Evolutionary conservation across 176 grass and related monocot species (phyloP), one percentile per base, ranked within the genome.

Genomic region (Phoenix roebelenii): DNA sequence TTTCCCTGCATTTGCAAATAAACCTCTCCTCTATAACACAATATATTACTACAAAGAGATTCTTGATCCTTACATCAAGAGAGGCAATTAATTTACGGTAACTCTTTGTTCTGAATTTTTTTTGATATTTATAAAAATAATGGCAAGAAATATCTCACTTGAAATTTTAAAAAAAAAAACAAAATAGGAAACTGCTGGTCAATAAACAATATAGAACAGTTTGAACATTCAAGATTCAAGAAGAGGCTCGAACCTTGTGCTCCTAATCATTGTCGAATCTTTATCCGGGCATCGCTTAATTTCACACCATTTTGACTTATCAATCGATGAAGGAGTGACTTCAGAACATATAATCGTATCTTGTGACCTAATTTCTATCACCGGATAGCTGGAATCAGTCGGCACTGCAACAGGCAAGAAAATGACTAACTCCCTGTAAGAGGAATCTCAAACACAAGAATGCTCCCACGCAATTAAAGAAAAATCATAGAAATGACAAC

Each of bases 251-350:
- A 44, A 44, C 85, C 85, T 89, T 49, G 84, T 61, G 24, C 80
- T 89, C 63, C 85, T 71, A 53, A 89, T 82, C n/a, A 52, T 74
- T 51, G 76, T 82, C 52, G 70, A 63, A 19, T 70, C 74, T 23
- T 67, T 48, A 52, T 67, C 87, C 4, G 54, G 64, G 51, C 52
- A 61, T 63, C 72, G 70, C 66, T 49, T 81, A 74, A 98, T 85
- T 68, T 88, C 81, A 76, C 93, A 98, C 87, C 87, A 98, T 30
- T 50, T 72, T 52, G 63, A 57, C 79, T 80, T 79, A 66, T 79
- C 72, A 63, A 9, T 49, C 66, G 58, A 44, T 64, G 44, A 48
- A 57, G 66, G 52, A 15, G 29, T 29, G 16, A 80, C 73, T 49
- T 61, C 60, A 4, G 93, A 98, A 72, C 76, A 89, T 28, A 92